These are phyloP conservation scores for Rheum nobile DNA, from an alignment of 148 eudicot genomes.

Conservation along the genomic window DNA sequence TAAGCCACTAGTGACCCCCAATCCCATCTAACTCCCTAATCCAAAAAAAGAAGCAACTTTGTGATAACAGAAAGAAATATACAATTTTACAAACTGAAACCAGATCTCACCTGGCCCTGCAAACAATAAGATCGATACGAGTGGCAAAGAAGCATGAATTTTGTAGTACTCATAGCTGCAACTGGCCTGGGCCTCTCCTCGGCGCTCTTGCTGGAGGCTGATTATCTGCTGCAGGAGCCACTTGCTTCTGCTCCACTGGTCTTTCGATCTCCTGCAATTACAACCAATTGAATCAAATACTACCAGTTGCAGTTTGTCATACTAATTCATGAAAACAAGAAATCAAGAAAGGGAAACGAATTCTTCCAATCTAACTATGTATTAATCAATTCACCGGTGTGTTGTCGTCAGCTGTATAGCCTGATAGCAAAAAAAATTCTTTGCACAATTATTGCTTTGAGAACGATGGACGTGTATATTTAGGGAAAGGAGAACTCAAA, in stretches of 20 bases:
- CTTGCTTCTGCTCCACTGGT: constrained; percentile 37
- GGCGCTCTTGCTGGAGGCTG: constrained; percentile 40
- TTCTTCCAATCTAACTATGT: neutral
- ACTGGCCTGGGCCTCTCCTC: constrained; percentile 47
- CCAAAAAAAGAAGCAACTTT: neutral
- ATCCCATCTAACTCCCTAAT: constrained; percentile 8
- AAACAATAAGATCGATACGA: constrained; percentile 13
- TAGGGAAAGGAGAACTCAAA: too few species aligned
- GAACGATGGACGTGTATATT: too few species aligned
- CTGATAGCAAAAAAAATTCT: too few species aligned
- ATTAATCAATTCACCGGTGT: too few species aligned
- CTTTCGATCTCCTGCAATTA: constrained; percentile 33
- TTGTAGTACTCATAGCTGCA: constrained; percentile 25
- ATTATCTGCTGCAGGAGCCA: constrained; percentile 23
- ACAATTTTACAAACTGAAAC: constrained; percentile 58
- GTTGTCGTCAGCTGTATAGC: too few species aligned
- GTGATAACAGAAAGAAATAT: constrained; percentile 22
- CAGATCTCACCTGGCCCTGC: constrained; percentile 18
- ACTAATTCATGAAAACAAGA: neutral
- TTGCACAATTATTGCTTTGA: too few species aligned
- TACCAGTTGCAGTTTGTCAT: neutral
- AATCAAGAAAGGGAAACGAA: neutral
- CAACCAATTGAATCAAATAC: neutral
- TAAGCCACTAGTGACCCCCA: constrained; percentile 6
- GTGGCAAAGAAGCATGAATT: constrained; percentile 18